These are phyloP conservation scores for Candida glaebosa DNA, from an alignment of 805 yeast species.

Conservation along the genomic window DNA sequence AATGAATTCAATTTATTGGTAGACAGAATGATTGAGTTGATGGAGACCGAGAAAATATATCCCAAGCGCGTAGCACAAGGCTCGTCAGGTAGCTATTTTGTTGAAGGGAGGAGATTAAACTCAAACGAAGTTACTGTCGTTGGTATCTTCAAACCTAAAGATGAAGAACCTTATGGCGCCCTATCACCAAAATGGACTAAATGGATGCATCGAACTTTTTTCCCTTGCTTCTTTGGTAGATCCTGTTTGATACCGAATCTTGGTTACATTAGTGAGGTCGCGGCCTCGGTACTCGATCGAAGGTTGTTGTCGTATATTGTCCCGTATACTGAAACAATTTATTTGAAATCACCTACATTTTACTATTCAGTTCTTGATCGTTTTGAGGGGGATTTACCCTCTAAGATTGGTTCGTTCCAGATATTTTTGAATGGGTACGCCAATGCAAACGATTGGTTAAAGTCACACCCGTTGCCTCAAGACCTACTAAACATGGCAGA, in stretches of 20 bases:
- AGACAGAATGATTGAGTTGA: constrained; percentile 41
- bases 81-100: constrained; percentile 68
- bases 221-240: constrained; percentile 75
- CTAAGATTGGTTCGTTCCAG: constrained; percentile 67
- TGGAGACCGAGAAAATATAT: constrained; percentile 37
- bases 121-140: constrained; percentile 21
- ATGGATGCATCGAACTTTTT: constrained; percentile 71
- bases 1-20: constrained; percentile 39
- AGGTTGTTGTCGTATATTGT: constrained; percentile 58
- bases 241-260: constrained; percentile 69
- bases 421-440: constrained; percentile 54
- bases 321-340: constrained; percentile 61
- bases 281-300: constrained; percentile 63
- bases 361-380: constrained; percentile 51
- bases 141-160: constrained; percentile 75
- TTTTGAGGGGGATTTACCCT: constrained; percentile 24
- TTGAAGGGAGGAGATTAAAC: constrained; percentile 27
- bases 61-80: constrained; percentile 61
- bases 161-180: constrained; percentile 80
- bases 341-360: constrained; percentile 45
- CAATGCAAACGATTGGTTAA: constrained; percentile 60
- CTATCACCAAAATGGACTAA: constrained; percentile 76
- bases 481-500: constrained; percentile 16
- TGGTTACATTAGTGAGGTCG: constrained; percentile 70
- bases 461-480: constrained; percentile 52